Evolutionary conservation across 108 stramenopile species (phyloP).

Genomic region (Chaetoceros tenuissimus): DNA sequence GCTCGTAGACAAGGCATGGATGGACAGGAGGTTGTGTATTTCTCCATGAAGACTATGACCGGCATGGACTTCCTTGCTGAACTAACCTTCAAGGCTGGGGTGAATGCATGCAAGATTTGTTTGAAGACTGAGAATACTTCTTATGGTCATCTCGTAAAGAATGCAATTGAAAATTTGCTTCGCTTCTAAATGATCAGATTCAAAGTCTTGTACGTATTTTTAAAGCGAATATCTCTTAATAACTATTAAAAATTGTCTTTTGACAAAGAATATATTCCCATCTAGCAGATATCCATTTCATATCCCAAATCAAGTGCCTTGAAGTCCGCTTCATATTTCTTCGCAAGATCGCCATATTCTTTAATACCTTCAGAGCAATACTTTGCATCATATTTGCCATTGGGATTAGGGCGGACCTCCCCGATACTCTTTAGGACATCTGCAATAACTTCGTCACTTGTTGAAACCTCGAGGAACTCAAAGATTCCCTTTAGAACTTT

Average conservation of each 20-base stretch:
- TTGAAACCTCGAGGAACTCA: conserved; percentile 1
- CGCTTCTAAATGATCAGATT: conserved; percentile 22
- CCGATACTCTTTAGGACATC: conserved; percentile 1
- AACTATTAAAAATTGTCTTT: too few relatives aligned
- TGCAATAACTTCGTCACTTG: neutral
- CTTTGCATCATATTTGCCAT: conserved; percentile 1
- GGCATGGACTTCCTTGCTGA: conserved; percentile 81
- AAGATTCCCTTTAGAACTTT: conserved; percentile 4
- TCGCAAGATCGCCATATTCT: conserved; percentile 1
- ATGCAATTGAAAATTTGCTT: conserved; percentile 70
- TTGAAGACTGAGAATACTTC: conserved; percentile 74
- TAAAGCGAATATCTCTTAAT: too few relatives aligned
- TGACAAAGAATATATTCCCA: too few relatives aligned
- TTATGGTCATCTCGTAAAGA: conserved; percentile 66
- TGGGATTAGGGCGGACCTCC: neutral
- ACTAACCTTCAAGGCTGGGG: conserved; percentile 89
- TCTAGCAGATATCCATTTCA: neutral
- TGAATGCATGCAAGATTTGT: conserved; percentile 88
- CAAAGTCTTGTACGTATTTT: too few relatives aligned
- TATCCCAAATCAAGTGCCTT: conserved; percentile 5
- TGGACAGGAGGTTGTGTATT: conserved; percentile 91
- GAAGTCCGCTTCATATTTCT: conserved; percentile 4
- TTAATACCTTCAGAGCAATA: conserved; percentile 5
- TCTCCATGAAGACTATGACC: conserved; percentile 69
- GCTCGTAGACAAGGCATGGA: conserved; percentile 86